Evolutionary conservation across 148 eudicot genomes (phyloP), one percentile per base, ranked within the genome.

Genomic region (Cornus florida): DNA sequence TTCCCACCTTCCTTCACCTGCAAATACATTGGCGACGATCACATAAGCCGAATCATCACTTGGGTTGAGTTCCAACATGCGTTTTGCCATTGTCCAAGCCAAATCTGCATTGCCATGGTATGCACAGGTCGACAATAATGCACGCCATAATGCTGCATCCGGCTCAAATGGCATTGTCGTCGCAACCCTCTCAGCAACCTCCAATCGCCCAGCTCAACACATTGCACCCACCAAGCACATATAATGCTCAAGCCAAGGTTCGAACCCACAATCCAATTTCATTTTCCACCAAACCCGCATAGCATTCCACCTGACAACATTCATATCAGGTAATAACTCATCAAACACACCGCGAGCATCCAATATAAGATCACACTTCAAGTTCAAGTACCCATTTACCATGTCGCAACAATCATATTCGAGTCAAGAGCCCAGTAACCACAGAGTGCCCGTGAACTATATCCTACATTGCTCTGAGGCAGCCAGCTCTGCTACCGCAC

Each of bases 21-120:
- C 84, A 72, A 89, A 84, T 0, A 83, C 86, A 80, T 92, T 92
- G 19, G 92, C 89, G 57, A 86, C 86, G 59, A 92, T 89, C 62
- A 92, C 91, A 86, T 90, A 88, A 5, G 94, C 94, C 4, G 94
- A 88, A 75, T 90, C 94, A 77, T 92, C 97, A 71, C 75, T 35
- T 12, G 90, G 91, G 78, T 88, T 80, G 4, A 92, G 83, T 39
- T 87, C 88, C 81, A 87, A 77, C 41, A 92, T 71, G 16, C 85
- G 77, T 81, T 85, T 74, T 70, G 90, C 75, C 91, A 88, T 91
- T 71, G 75, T 84, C 87, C 87, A 83, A 69, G 88, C 92, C 79
- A 81, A 68, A 7, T 88, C 87, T 33, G 84, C 80, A 32, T 82
- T 85, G 38, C 84, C 87, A 84, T 88, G 85, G 67, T 74, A 75